Percentiles rank a stretch among this genome's conserved stretches.
These are phyloP conservation scores for Neoboletus subvelutipes DNA, from an alignment of 768 basidiomycete species.

Conservation along the genomic window DNA sequence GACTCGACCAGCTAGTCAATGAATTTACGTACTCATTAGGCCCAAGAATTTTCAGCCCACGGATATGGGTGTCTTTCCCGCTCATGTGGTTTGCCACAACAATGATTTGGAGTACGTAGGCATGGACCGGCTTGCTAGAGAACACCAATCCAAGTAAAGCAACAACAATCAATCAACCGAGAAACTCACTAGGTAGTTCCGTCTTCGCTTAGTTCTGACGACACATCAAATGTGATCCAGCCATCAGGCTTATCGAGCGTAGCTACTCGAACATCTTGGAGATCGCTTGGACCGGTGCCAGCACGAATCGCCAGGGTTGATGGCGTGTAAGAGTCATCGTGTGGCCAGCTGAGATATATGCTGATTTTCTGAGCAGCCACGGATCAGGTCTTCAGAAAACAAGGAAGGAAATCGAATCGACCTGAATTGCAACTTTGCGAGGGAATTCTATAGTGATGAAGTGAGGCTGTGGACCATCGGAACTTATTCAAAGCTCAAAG, in stretches of 20 bases:
- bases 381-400: slow-evolving; percentile 1
- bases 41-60: slow-evolving; percentile 85
- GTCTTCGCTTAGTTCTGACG: slow-evolving; percentile 75
- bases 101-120: slow-evolving; percentile 88
- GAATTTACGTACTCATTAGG: slow-evolving; percentile 63
- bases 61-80: slow-evolving; percentile 97
- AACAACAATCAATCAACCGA: neutral
- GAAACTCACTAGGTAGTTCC: slow-evolving; percentile 71
- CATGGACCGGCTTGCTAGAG: slow-evolving; percentile 78
- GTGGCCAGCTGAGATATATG: slow-evolving; percentile 73
- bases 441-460: slow-evolving; percentile 94
- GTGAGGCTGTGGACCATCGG: slow-evolving; percentile 96
- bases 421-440: slow-evolving; percentile 85
- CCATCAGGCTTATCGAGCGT: slow-evolving; percentile 91
- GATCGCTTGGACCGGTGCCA: slow-evolving; percentile 86
- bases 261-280: slow-evolving; percentile 87
- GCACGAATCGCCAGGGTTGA: slow-evolving; percentile 87
- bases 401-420: slow-evolving; percentile 27
- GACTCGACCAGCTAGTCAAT: neutral
- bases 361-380: slow-evolving; percentile 68
- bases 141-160: neutral
- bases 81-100: slow-evolving; percentile 95
- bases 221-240: slow-evolving; percentile 88
- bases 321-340: slow-evolving; percentile 97
- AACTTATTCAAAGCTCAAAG: slow-evolving; percentile 41